Conservation (phyloP, 1,284 basidiomycete species). For the Leccinum griseonigrum region DNA sequence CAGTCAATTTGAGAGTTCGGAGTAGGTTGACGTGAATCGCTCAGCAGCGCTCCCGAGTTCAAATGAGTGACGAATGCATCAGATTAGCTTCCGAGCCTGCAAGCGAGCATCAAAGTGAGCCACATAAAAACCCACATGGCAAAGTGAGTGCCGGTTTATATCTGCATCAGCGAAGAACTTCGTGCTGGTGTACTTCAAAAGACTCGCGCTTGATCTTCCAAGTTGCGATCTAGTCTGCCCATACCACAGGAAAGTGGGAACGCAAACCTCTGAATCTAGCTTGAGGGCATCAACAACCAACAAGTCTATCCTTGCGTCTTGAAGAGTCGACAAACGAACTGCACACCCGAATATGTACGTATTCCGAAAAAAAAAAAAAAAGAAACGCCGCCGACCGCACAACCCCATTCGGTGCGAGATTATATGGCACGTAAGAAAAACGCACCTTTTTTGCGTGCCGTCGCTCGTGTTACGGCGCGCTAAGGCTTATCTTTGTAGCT, state of each 20-base stretch:
- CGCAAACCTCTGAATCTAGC: not conserved
- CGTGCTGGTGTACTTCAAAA: not conserved
- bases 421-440: not conserved
- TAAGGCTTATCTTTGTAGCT: not conserved
- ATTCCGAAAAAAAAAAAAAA: not conserved
- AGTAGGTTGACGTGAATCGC: not conserved
- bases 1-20: not conserved
- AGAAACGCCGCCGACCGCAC: not conserved
- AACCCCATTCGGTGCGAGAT: not conserved
- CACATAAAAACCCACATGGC: not conserved
- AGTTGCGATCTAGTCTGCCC: conserved; percentile 3
- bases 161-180: not conserved
- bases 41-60: not conserved
- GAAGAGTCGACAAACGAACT: not conserved
- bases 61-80: not conserved
- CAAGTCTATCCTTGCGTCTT: not conserved
- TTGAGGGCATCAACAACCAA: not conserved
- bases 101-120: not conserved
- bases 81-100: not conserved
- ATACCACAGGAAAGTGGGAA: not conserved
- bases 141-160: not conserved
- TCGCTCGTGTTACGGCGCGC: not conserved
- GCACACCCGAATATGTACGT: not conserved
- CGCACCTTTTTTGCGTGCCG: not conserved
- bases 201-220: not conserved